A percentile compares a stretch with the other conserved stretches of the same genome.
Conservation (phyloP, 148 eudicot genomes). For the Rheum nobile region DNA sequence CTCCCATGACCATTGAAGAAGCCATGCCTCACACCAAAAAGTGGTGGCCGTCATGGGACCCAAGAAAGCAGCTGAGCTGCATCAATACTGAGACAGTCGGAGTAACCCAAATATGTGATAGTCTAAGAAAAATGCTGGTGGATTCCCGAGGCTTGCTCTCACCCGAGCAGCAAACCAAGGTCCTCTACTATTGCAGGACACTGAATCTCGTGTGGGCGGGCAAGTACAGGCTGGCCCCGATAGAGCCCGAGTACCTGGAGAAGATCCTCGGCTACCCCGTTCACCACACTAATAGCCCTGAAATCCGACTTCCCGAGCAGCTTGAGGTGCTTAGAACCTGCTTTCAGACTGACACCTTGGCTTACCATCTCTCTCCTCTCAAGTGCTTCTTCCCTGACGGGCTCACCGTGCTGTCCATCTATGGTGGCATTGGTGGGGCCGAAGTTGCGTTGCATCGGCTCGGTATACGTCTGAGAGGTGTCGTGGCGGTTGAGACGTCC, state of each 20-base stretch:
- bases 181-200: slow-evolving; percentile 47
- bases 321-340: slow-evolving; percentile 47
- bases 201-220: slow-evolving; percentile 77
- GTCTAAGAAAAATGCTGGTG: slow-evolving; percentile 34
- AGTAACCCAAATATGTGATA: slow-evolving; percentile 40
- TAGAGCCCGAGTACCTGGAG: slow-evolving; percentile 69
- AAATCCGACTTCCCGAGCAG: slow-evolving; percentile 37
- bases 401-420: slow-evolving; percentile 49
- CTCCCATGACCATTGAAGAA: slow-evolving; percentile 69
- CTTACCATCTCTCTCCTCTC: slow-evolving; percentile 60
- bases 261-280: slow-evolving; percentile 66
- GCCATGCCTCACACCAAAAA: slow-evolving; percentile 53
- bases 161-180: slow-evolving; percentile 41
- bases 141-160: slow-evolving; percentile 45
- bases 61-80: slow-evolving; percentile 60
- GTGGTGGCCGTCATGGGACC: slow-evolving; percentile 95
- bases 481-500: slow-evolving; percentile 70
- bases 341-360: slow-evolving; percentile 81
- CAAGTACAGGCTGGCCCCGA: slow-evolving; percentile 40
- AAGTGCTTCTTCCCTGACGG: slow-evolving; percentile 58
- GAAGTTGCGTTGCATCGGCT: slow-evolving; percentile 70
- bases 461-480: slow-evolving; percentile 57
- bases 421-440: slow-evolving; percentile 80
- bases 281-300: slow-evolving; percentile 51
- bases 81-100: slow-evolving; percentile 41